Evolutionary conservation across 1,284 basidiomycete species (phyloP), one percentile per base, ranked within the genome.

Genomic region (Apiotrichum veenhuisii): DNA sequence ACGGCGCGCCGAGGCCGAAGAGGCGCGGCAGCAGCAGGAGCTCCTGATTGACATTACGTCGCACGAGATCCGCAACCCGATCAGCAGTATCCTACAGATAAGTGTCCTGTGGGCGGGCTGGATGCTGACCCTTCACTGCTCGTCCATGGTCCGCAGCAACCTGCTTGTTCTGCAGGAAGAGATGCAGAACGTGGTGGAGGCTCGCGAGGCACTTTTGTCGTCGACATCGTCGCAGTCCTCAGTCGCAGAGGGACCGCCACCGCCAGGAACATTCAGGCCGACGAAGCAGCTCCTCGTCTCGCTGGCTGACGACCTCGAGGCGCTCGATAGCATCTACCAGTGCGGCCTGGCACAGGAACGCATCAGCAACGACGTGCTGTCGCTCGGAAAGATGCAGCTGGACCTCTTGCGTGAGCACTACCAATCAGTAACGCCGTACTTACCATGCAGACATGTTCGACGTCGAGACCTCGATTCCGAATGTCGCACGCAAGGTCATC

Each of bases 31-130:
- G 23, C 72, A 76, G 54, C 73, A 76, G 52, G 74, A 75, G 56
- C 61, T 77, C 9, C 55, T 77, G 36, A 74, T 77, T 52, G 76
- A 77, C 54, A 72, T 77, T 27, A 76, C 73, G 2, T 73, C 71
- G 64, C 61, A 59, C 57, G 76, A 77, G 55, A 71, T 77, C 26
- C 67, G 76, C 20, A 59, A 59, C 50, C 62, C 64, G 25, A 67
- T 55, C 48, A 55, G 50, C 43, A 58, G 40, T 10, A 47, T 55
- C 36, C 47, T 63, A 34, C 56, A 73, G 64, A 49, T 49, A 38
- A 49, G 47, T 49, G 7, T 3, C 23, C 46, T 18, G 12, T 22
- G 18, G n/a, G 47, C 11, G 25, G 22, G 22, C 22, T 30, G 9
- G 25, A 17, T 7, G 7, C 40, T 23, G 22, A 42, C 20, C 22